A percentile compares a stretch with the other conserved stretches of the same genome.
These are phyloP conservation scores for Apiotrichum mycotoxinovorans DNA, from an alignment of 1,284 basidiomycete genomes.

Conservation along the genomic window DNA sequence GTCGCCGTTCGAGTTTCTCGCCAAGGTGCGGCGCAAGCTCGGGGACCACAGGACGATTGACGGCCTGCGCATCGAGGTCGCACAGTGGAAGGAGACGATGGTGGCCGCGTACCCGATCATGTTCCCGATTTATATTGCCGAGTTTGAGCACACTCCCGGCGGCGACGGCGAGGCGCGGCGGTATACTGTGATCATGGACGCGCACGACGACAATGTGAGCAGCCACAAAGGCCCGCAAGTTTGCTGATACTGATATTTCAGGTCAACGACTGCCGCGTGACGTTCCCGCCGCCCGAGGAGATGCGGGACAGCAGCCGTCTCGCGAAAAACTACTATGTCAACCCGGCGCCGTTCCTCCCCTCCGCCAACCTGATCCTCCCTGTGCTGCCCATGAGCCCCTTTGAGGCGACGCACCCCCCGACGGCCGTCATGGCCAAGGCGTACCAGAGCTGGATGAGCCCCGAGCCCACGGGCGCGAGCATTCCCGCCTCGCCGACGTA, in stretches of 20 bases:
- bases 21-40: conserved; percentile 26
- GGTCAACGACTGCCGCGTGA: conserved; percentile 31
- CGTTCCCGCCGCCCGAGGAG: conserved; percentile 32
- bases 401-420: conserved; percentile 5
- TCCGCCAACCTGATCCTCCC: conserved; percentile 21
- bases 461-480: conserved; percentile 19
- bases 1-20: conserved; percentile 34
- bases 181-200: conserved; percentile 43
- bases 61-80: conserved; percentile 26
- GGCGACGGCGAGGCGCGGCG: conserved; percentile 23
- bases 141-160: conserved; percentile 35
- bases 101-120: conserved; percentile 48
- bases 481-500: conserved; percentile 32
- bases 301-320: conserved; percentile 29
- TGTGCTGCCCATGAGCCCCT: background rate
- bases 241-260: conserved; percentile 12
- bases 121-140: conserved; percentile 47
- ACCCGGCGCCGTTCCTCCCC: conserved; percentile 38
- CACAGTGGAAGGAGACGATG: conserved; percentile 36
- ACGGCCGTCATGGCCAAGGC: conserved; percentile 16
- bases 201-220: conserved; percentile 36
- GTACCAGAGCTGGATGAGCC: conserved; percentile 35
- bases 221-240: background rate
- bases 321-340: conserved; percentile 35
- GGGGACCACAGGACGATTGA: conserved; percentile 22